phyloP scores from a whole-genome alignment of 2,329 filamentous ascomycete species.

The Aspergillus sp. region DNA sequence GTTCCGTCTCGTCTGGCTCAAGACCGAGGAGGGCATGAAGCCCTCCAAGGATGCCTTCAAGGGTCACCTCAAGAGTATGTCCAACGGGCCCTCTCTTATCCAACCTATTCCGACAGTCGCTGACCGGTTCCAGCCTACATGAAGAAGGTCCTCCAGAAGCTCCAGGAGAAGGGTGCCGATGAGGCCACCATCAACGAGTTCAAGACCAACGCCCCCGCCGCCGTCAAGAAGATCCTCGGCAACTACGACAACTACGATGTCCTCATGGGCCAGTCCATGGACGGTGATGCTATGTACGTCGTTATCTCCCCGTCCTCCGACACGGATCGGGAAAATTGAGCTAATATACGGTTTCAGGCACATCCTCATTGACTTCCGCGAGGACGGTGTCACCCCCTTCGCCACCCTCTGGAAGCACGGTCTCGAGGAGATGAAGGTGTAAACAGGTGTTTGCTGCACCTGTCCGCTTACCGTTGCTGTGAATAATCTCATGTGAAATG shows the following conservation, averaged over 20 bases:
- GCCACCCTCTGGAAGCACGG: constrained; percentile 95
- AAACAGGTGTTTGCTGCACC: constrained; percentile 34
- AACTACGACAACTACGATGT: constrained; percentile 98
- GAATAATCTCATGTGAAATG: constrained; percentile 17
- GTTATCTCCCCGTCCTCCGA: not conserved
- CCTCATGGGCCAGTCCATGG: constrained; percentile 87
- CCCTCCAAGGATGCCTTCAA: constrained; percentile 82
- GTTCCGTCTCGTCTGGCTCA: constrained; percentile 74
- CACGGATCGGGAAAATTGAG: no score
- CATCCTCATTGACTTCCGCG: constrained; percentile 93
- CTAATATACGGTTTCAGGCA: constrained; percentile 55
- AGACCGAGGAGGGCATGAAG: constrained; percentile 42
- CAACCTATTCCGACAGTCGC: constrained; percentile 8
- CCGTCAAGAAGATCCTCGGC: constrained; percentile 79
- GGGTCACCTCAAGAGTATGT: constrained; percentile 77
- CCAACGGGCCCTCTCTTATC: not conserved
- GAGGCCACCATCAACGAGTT: constrained; percentile 72
- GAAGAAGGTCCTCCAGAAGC: constrained; percentile 75
- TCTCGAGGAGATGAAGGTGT: constrained; percentile 86
- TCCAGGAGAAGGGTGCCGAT: constrained; percentile 62
- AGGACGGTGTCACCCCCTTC: constrained; percentile 89
- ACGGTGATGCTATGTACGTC: constrained; percentile 87
- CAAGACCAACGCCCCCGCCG: constrained; percentile 70
- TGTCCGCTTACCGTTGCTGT: constrained; percentile 8
- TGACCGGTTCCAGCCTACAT: constrained; percentile 67